Conservation (phyloP, 2,329 filamentous ascomycete species). For the Trichothecium sympodiale region DNA sequence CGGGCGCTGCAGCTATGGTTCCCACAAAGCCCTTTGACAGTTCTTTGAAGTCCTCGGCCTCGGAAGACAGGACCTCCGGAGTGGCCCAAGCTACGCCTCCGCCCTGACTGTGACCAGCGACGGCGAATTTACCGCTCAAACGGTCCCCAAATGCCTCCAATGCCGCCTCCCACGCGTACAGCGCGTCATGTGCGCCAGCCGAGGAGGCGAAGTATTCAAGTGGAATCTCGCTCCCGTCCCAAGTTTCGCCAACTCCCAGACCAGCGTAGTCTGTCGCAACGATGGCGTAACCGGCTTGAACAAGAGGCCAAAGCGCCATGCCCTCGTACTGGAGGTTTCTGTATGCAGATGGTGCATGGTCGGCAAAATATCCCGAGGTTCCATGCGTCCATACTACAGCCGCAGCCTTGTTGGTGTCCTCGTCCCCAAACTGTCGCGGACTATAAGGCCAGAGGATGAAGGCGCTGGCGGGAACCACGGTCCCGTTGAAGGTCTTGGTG, state of each 20-base stretch:
- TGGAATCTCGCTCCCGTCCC: constrained; percentile 21
- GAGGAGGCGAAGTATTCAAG: constrained; percentile 27
- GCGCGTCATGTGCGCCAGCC: constrained; percentile 27
- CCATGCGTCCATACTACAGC: constrained; percentile 31
- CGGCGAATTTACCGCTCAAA: constrained; percentile 24
- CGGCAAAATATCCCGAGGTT: constrained; percentile 26
- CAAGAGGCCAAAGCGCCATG: constrained; percentile 22
- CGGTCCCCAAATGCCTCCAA: constrained; percentile 22
- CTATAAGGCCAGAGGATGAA: constrained; percentile 1
- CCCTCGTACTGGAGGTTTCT: constrained; percentile 27
- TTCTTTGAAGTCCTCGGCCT: constrained; percentile 6
- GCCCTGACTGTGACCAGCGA: constrained; percentile 33
- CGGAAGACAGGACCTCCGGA: constrained; percentile 11
- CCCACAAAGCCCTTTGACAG: constrained; percentile 5
- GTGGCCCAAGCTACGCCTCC: constrained; percentile 27
- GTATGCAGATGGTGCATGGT: constrained; percentile 25
- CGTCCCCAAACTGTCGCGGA: neutral
- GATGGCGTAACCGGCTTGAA: constrained; percentile 28
- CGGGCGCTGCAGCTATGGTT: constrained; percentile 7
- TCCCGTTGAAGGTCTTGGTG: neutral
- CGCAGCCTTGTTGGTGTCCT: constrained; percentile 5
- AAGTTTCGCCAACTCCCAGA: constrained; percentile 22
- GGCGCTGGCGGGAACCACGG: neutral
- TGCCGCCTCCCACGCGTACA: constrained; percentile 28
- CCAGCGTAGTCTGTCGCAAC: constrained; percentile 33